Conservation (phyloP, 441 rosid species). For the Flueggea neowawraea region DNA sequence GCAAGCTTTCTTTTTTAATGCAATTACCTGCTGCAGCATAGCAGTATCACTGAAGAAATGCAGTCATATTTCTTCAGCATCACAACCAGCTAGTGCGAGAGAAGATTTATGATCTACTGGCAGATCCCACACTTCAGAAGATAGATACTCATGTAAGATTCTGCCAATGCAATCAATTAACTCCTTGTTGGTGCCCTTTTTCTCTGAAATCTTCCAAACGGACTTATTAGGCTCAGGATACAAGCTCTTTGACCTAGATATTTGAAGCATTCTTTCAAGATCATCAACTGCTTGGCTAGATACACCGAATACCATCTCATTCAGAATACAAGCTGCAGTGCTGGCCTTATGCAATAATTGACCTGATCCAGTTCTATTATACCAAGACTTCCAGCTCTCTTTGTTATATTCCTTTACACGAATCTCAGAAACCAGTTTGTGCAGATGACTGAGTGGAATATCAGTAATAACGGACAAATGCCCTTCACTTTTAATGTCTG, state of each 20-base stretch:
- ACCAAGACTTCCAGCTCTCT: constrained; percentile 92
- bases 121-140: constrained; percentile 87
- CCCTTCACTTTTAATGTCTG: constrained; percentile 62
- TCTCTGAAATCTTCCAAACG: constrained; percentile 60
- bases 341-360: constrained; percentile 79
- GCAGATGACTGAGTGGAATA: constrained; percentile 69
- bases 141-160: constrained; percentile 86
- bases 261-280: constrained; percentile 53
- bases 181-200: constrained; percentile 37
- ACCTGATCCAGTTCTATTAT: constrained; percentile 72
- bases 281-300: constrained; percentile 57
- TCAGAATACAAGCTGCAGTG: constrained; percentile 80
- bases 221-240: constrained; percentile 15
- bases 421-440: constrained; percentile 69
- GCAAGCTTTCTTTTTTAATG: not conserved
- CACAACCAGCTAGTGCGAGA: constrained; percentile 28
- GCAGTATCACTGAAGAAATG: constrained; percentile 75
- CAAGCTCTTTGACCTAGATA: constrained; percentile 34
- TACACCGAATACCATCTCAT: constrained; percentile 89
- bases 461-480: constrained; percentile 67
- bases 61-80: constrained; percentile 45
- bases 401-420: constrained; percentile 59
- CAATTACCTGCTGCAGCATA: constrained; percentile 75
- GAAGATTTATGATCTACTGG: constrained; percentile 54
- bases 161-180: constrained; percentile 78